A percentile compares a stretch with the other conserved stretches of the same genome.
Conservation (phyloP, 306 rosid species). For the Cicer judaicum region DNA sequence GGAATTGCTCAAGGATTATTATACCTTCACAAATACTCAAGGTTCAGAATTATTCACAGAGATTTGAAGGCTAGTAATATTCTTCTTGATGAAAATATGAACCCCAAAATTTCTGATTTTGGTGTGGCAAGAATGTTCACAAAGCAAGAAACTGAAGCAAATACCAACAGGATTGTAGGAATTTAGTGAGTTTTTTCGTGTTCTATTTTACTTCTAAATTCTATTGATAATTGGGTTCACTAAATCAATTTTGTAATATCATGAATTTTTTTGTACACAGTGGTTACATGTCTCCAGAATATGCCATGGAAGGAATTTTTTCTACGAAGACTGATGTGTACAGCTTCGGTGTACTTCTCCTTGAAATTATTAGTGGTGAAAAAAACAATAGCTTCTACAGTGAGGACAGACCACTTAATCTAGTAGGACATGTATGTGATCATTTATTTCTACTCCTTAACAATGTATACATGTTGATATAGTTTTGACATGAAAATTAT, state of each 20-base stretch:
- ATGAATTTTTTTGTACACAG: not conserved
- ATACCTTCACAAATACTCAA: conserved; percentile 41
- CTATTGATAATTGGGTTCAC: too few relatives aligned
- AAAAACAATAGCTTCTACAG: conserved; percentile 37
- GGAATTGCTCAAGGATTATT: conserved; percentile 42
- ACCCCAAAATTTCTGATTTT: conserved; percentile 41
- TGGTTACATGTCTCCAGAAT: conserved; percentile 40
- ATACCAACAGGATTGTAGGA: conserved; percentile 41
- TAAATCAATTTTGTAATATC: too few relatives aligned
- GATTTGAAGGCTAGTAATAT: conserved; percentile 46
- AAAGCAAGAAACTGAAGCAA: not conserved
- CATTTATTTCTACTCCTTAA: not conserved
- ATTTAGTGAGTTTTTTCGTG: conserved; percentile 27
- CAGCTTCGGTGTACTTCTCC: conserved; percentile 38
- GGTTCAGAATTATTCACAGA: conserved; percentile 35
- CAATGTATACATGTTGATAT: not conserved
- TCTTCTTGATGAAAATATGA: conserved; percentile 38
- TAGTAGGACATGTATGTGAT: conserved; percentile 47
- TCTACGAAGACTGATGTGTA: conserved; percentile 45
- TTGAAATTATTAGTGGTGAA: conserved; percentile 49
- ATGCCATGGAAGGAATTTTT: conserved; percentile 43
- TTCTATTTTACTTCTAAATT: too few relatives aligned
- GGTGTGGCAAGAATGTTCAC: conserved; percentile 41
- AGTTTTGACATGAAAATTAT: not conserved
- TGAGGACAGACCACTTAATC: conserved; percentile 2